Evolutionary conservation across 352 stramenopile genomes (phyloP), one percentile per base, ranked within the genome.

Genomic region (Stephanocyclus meneghinianus): DNA sequence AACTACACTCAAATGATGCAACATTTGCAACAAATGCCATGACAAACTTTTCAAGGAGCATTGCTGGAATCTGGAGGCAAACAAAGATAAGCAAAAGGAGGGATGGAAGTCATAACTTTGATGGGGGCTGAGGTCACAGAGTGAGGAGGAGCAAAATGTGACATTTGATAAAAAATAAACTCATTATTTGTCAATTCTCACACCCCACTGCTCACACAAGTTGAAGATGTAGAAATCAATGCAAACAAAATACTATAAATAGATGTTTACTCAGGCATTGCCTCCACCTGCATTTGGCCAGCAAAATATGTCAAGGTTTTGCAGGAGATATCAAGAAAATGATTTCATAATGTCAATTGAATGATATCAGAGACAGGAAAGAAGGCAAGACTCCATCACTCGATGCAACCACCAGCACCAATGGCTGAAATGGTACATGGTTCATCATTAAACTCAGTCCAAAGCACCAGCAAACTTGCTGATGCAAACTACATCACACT

Each of bases 401-500:
- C 47, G 6, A 2, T 65, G 1, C 37, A 32, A 8, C 0, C 29
- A 6, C 32, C 57, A 51, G 57, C 32, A 30, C 47, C 15, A 5
- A 2, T 35, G 2, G 57, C 32, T 7, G 57, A 65, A 16, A 13
- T 65, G 15, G 57, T 65, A 30, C 57, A 30, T 6, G 18, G 35
- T 9, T 10, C 50, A 48, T 2, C 57, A 2, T 18, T 51, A 7
- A 65, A 65, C 18, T 65, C 57, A 4, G 6, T 65, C 15, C 11
- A 51, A 3, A 62, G 53, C 53, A 62, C 21, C 11, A 42, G 53
- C 53, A 62, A 62, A 44, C n/a, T 42, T 30, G 53, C 53, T 18
- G 53, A 62, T 62, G 53, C 53, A 44, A 42, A 62, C 26, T 62
- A 62, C n/a, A 18, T 62, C 53, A 62, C 53, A 8, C 7, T 62